Base-by-base conservation (phyloP, 106 monocot species). In the Dendrobium nobile region DNA sequence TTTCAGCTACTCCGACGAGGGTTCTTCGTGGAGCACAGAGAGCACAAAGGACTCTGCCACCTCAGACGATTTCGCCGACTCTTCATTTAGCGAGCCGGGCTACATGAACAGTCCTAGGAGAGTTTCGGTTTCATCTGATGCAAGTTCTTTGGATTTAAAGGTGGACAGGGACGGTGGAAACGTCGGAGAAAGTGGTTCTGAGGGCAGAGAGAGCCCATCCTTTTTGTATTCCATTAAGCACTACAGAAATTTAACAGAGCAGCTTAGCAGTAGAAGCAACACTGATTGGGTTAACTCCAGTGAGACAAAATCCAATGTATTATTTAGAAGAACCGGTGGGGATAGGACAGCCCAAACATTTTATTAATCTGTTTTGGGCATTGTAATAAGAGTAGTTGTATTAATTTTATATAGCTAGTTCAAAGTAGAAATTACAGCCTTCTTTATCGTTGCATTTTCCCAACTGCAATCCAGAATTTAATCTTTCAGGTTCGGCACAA, bases 21-120 rank as follows among this genome's bases (percentile, higher is more conserved):
- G 87, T 27, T 91, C 91, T 33, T 88, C 88, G 0, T 87, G 81
- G 65, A 88, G 87, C 70, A 87, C 88, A 0, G 88, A 87, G 73
- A 87, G 92, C 82, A 84, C 85, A 3, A 79, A 87, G 59, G 83
- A 87, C 73, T 92, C 92, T 2, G 85, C 82, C 68, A 85, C 85
- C 85, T 83, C 91, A 0, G 88, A 85, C 11, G 90, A 86, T 15
- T 79, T 40, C 41, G 59, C 84, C 7, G 84, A 88, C 4, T 80
- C 75, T 41, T 67, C 78, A 27, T 86, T 88, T 9, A 83, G 84
- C 11, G 81, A 86, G 0, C 61, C 54, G 3, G 22, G 72, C 0
- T 70, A 54, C 67, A 73, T 74, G 65, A 75, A 79, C 8, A 51
- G 51, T 13, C 51, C 51, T 3, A 16, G 51, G 51, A 10, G 51